Base-by-base conservation (phyloP, 2,329 filamentous ascomycete genomes). In the Dactylellina sp. region DNA sequence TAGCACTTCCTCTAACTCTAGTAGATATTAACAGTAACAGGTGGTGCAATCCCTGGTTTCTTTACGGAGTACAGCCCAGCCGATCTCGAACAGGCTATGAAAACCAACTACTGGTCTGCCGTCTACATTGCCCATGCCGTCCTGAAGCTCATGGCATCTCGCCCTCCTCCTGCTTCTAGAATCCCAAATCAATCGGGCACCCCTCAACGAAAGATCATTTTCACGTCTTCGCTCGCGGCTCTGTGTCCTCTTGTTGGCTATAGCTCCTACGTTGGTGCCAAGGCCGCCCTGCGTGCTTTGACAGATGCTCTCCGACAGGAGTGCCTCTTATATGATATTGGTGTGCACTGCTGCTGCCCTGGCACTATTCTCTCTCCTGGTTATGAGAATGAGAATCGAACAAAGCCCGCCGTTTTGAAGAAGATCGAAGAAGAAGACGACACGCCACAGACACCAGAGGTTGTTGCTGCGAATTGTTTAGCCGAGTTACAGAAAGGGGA, bases 241-340 rank as follows among this genome's bases (percentile, higher is more conserved):
- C 90, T 97, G 78, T 89, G 90, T 78, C 87, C 91, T 11, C 81
- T 97, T 35, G 87, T 89, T 11, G 95, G 95, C 24, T 99, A 99
- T 81, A 86, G 85, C 0, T 86, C 92, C 0, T 99, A 99, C 81
- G 86, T 89, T 0, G 92, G 94, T 1, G 85, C 90, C 64, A 99
- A 99, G 83, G 89, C 89, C 61, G 95, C 95, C 0, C 84, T 99
- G 77, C 89, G 92, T 68, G 89, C 88, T 14, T 85, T 99, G 12
- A 90, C 91, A 61, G 95, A 99, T 80, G 89, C 89, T 0, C 84
- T 99, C 55, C 88, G 88, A 20, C 91, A 94, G 79, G 95, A 99
- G 82, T 83, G 96, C 46, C 84, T 92, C 78, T 84, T 97, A 57
- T 99, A 98, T 83, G 93, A 93, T 47, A 89, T 89, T 60, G 87